These are phyloP conservation scores for Conticribra guillardii DNA, from an alignment of 108 stramenopile species.

Conservation along the genomic window DNA sequence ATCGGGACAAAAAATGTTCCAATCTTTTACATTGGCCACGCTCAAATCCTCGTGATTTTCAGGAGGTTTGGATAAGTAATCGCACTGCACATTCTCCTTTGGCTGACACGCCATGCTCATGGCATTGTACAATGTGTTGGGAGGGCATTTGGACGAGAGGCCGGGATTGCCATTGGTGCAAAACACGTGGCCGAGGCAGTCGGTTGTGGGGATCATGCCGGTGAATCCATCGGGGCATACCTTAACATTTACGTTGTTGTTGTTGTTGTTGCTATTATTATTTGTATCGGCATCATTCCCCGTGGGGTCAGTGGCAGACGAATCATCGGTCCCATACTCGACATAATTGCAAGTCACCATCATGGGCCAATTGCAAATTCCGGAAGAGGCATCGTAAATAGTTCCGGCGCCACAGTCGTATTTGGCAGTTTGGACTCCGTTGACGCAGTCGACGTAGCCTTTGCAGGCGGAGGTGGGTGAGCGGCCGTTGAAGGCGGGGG, in stretches of 20 bases:
- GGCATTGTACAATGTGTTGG: slow-evolving; percentile 4
- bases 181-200: slow-evolving; percentile 19
- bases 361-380: slow-evolving; percentile 34
- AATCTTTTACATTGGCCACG: neutral
- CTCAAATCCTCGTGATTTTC: neutral
- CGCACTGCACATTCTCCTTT: neutral
- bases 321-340: neutral
- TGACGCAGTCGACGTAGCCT: slow-evolving; percentile 31
- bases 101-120: slow-evolving; percentile 12
- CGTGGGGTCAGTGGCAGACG: neutral
- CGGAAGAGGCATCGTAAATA: slow-evolving; percentile 9
- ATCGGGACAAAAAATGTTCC: slow-evolving; percentile 9
- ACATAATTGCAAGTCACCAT: neutral
- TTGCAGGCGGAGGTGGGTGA: slow-evolving; percentile 16
- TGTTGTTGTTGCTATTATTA: neutral
- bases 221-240: slow-evolving; percentile 10
- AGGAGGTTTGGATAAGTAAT: neutral
- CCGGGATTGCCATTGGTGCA: slow-evolving; percentile 14
- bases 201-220: slow-evolving; percentile 12
- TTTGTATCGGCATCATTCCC: neutral
- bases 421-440: neutral
- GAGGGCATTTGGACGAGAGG: slow-evolving; percentile 15
- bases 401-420: slow-evolving; percentile 19
- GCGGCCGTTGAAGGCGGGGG: slow-evolving; percentile 9
- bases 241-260: neutral